Evolutionary conservation across 148 eudicot species (phyloP), one percentile per base, ranked within the genome.

Genomic region (Selenicereus undatus): DNA sequence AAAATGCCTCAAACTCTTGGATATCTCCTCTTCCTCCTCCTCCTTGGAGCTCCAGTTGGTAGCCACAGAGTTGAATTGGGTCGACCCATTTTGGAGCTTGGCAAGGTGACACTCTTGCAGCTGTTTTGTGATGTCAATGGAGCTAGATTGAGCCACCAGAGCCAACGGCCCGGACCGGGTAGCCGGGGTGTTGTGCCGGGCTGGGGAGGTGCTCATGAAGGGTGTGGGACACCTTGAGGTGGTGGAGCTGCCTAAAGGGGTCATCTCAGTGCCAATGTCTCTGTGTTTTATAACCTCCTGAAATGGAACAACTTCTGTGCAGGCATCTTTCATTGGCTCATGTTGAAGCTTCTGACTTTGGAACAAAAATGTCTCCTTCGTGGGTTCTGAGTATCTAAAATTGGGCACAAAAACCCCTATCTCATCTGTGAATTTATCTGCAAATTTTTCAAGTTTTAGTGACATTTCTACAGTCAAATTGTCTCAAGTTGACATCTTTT

Each of bases 21-120:
- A 94, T 51, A 93, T 85, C 58, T 94, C 98, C 81, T 94, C 98
- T 80, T 94, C 97, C 79, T 94, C 98, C 84, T 94, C 98, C 71
- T 93, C 95, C 81, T 88, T 93, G 3, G 98, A 85, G 79, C 93
- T 90, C 98, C 98, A 94, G 71, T 91, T 89, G 18, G 92, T 75
- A 7, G 86, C 80, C 21, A 90, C 73, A 0, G 94, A 90, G 82
- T 90, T 89, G 36, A 89, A 88, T 22, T 82, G 90, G 13, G 83
- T 81, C 58, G 86, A 71, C 85, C 92, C 93, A 30, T 45, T 76
- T 5, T 89, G 90, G 29, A 93, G 84, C 84, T 94, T 94, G 10
- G 93, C 92, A 32, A 94, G 77, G 84, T 92, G 90, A 79, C 90
- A 89, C 77, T 92, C 93, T 58, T 91, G 88, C 39, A 91, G 45